These are phyloP conservation scores for Cercospora zeina DNA, from an alignment of 2,329 filamentous ascomycete species.

Conservation along the genomic window DNA sequence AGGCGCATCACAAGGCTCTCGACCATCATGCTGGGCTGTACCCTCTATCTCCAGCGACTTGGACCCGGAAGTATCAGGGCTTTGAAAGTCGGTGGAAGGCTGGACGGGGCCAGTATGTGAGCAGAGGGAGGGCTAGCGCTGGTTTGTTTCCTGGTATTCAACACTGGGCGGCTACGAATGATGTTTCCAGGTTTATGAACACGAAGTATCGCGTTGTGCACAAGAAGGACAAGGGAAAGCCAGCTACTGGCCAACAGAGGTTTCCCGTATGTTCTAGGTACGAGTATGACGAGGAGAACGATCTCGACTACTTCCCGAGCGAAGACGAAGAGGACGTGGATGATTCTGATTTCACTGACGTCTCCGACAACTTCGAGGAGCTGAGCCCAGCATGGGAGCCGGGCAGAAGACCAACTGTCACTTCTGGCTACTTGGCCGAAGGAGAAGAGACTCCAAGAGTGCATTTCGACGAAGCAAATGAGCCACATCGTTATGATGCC, in stretches of 20 bases:
- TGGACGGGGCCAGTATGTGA: not conserved
- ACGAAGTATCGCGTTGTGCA: not conserved
- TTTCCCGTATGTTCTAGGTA: not conserved
- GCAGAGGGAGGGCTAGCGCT: not conserved
- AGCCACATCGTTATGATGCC: not conserved
- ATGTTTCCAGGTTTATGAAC: not conserved
- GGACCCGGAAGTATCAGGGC: not conserved
- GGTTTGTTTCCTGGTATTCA: not conserved
- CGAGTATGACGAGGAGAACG: not conserved
- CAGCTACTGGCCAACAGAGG: not conserved
- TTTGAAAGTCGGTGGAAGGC: not conserved
- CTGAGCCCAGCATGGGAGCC: not conserved
- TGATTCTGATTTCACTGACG: not conserved
- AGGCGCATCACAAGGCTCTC: not conserved
- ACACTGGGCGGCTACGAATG: not conserved
- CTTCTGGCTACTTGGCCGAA: conserved; percentile 6
- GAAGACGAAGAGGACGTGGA: not conserved
- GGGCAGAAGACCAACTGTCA: not conserved
- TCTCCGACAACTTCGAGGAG: not conserved
- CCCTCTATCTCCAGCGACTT: not conserved
- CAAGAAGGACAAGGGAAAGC: not conserved
- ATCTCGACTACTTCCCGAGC: not conserved
- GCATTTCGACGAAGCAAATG: conserved; percentile 5
- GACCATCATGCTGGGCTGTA: not conserved
- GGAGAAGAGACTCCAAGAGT: not conserved